Base-by-base conservation (phyloP, 768 basidiomycete genomes). In the Wakefieldia striispora region DNA sequence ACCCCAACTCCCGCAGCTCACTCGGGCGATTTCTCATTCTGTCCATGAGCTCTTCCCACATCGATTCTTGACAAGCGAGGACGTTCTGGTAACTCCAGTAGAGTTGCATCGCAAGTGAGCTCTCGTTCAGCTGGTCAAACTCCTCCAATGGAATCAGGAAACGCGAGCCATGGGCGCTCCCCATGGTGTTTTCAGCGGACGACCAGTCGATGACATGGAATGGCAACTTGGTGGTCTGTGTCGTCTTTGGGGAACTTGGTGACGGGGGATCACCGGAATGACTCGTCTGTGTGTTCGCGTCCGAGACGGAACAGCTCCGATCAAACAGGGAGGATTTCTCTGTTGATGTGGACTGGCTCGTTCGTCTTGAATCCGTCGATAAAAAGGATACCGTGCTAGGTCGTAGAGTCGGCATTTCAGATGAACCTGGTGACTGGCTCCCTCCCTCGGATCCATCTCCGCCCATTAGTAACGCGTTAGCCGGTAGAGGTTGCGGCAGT, bases 11-110 rank as follows among this genome's bases (percentile, higher is more conserved):
- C 47, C 69, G 63, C 23, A 87, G 66, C 50, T 81, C 76, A 6
- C 74, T 71, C 40, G 72, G 76, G 46, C 76, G 70, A 56, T 84
- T 84, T 43, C 80, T 72, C 64, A 84, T 73, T 52, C 79, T 75
- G 53, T 83, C 79, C 55, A 78, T 77, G 42, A 88, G 72, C 47
- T 85, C 84, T 53, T 86, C 85, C 84, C 85, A 88, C 83, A 88
- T 85, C 24, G 83, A 79, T 59, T 87, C 86, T 63, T 83, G 79
- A 55, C 82, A 84, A 12, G 82, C 83, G 12, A 85, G 62, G 8
- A 88, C 80, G 17, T 68, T 65, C 55, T 81, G 78, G 52, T 79
- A 86, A n/a, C 80, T 77, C 53, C 75, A 72, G 57, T 84, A 81
- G 4, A 88, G 74, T 49, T 88, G 85, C 82, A 87, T 84, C 0